Conservation (phyloP, 495 filamentous ascomycete species). For the Aspergillus bertholletiae region DNA sequence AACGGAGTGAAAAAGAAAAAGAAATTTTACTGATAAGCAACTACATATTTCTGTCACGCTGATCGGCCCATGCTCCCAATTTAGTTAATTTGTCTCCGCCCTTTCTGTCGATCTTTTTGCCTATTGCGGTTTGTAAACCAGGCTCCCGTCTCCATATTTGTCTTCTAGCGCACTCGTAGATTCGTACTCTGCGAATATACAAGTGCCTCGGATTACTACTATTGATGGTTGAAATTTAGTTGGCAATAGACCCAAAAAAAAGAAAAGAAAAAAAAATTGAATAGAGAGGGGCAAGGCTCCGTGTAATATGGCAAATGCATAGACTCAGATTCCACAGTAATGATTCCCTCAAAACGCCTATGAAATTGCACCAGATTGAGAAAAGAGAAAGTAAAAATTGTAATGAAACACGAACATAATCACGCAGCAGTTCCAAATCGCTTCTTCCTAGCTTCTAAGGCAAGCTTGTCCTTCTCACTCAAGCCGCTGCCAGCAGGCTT, state of each 20-base stretch:
- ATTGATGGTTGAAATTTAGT: too few species aligned
- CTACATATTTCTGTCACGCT: not conserved
- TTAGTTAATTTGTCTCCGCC: not conserved
- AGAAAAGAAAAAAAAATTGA: not conserved
- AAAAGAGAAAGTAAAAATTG: conserved; percentile 5
- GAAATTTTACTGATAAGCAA: not conserved
- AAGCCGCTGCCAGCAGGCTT: conserved; percentile 15
- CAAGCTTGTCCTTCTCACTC: conserved; percentile 43
- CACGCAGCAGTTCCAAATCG: conserved; percentile 39
- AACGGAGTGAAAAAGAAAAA: not conserved
- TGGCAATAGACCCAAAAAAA: not conserved
- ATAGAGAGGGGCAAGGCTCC: too few species aligned
- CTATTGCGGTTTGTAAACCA: too few species aligned
- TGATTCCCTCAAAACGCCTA: conserved; percentile 2
- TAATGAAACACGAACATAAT: not conserved
- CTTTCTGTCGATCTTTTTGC: conserved; percentile 1
- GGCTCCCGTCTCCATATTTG: too few species aligned
- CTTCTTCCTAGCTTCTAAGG: conserved; percentile 51
- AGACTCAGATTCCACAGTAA: not conserved
- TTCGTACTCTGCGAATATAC: not conserved
- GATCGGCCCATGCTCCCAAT: conserved; percentile 2
- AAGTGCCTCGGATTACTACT: not conserved
- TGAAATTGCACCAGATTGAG: not conserved
- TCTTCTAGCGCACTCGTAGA: not conserved
- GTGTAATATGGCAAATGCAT: not conserved